Evolutionary conservation across 2,329 filamentous ascomycete species (phyloP).

Genomic region (Akanthomyces lecanii): DNA sequence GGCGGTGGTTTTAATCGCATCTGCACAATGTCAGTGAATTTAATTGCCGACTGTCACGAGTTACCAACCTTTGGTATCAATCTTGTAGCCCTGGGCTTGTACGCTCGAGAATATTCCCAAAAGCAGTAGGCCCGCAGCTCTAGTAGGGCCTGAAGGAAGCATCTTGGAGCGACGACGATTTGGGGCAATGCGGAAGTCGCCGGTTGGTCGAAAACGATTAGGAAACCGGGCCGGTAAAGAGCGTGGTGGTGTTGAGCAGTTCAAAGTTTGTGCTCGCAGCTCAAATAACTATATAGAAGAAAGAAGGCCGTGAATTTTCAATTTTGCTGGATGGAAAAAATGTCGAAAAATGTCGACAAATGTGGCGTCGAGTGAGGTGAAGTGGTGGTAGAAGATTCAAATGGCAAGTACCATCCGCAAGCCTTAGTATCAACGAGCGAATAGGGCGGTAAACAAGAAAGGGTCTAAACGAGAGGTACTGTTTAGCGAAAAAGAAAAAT

Average conservation of each 20-base stretch:
- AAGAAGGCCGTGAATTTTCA: not conserved
- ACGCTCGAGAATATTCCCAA: not conserved
- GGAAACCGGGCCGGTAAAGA: not conserved
- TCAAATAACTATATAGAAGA: not conserved
- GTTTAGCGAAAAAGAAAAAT: not conserved
- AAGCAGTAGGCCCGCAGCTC: not conserved
- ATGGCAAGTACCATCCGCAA: not conserved
- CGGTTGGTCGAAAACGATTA: not conserved
- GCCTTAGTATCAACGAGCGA: not conserved
- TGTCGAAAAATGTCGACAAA: not conserved
- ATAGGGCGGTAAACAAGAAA: not conserved
- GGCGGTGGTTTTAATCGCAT: conserved; percentile 38
- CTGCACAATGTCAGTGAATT: conserved; percentile 24
- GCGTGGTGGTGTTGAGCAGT: not conserved
- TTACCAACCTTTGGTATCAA: conserved; percentile 17
- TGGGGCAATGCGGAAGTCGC: not conserved
- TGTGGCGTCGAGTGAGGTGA: not conserved
- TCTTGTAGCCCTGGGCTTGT: conserved; percentile 15
- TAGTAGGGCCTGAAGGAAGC: not conserved
- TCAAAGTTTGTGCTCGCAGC: too few species aligned
- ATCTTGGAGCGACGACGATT: not conserved
- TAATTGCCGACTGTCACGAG: not conserved
- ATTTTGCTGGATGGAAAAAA: not conserved
- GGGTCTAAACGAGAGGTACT: not conserved
- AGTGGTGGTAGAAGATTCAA: not conserved